Conservation (phyloP, 2,329 filamentous ascomycete species). For the Helminthosporium solani region DNA sequence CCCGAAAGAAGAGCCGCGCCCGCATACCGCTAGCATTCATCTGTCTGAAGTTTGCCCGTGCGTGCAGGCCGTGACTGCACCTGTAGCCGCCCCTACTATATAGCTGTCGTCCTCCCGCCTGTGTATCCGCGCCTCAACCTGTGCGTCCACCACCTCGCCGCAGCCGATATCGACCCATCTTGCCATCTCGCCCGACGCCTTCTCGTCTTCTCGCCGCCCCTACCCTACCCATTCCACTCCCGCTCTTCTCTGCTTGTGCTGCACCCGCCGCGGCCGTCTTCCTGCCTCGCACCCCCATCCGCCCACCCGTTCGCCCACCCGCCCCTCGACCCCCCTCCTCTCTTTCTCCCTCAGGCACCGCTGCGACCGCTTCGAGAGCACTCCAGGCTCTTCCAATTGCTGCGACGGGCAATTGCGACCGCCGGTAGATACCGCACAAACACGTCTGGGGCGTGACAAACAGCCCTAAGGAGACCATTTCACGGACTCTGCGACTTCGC, state of each 20-base stretch:
- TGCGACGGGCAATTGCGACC: neutral
- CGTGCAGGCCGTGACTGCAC: conserved; percentile 8
- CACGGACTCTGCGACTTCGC: neutral
- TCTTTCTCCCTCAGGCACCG: conserved; percentile 1
- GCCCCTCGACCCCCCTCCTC: neutral
- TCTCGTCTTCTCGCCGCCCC: conserved; percentile 4
- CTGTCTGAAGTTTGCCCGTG: neutral
- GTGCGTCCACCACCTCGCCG: neutral
- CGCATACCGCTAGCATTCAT: conserved; percentile 1
- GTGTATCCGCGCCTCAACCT: neutral
- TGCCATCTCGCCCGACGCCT: too few species aligned
- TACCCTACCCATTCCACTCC: conserved; percentile 1
- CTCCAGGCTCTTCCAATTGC: neutral
- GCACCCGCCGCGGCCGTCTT: conserved; percentile 5
- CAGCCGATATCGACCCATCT: conserved; percentile 1
- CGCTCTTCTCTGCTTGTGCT: neutral
- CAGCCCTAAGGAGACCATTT: neutral
- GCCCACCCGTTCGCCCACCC: conserved; percentile 5
- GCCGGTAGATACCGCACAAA: neutral
- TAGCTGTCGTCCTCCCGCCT: conserved; percentile 12
- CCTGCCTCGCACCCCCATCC: conserved; percentile 3
- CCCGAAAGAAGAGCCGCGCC: neutral
- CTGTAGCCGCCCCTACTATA: conserved; percentile 16
- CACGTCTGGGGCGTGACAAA: neutral
- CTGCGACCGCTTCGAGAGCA: neutral